Base-by-base conservation (phyloP, 75 land plant genomes). In the Selaginella tamariscina region DNA sequence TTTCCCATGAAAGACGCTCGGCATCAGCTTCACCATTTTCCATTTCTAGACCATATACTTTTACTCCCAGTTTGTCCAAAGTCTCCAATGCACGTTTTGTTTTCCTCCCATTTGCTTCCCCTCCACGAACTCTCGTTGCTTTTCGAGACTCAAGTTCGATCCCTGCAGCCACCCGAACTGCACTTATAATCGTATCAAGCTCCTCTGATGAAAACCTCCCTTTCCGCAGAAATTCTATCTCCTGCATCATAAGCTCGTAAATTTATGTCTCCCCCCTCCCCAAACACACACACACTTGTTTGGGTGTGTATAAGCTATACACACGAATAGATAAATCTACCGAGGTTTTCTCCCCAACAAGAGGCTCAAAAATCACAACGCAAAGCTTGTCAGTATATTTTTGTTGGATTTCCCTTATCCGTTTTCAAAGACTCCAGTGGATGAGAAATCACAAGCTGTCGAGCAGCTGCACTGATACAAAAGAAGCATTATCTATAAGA, bases 61-160 rank as follows among this genome's bases (percentile, higher is more conserved):
- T 82, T 31, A 90, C 96, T n/a, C 98, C 98, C 83, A 94, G 82
- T 33, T 82, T 78, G 75, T 87, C 98, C 55, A 93, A 75, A 57
- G 75, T 72, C 68, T 81, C 67, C n/a, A 93, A 15, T 23, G 86
- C 70, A 60, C 80, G 82, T 24, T 44, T 39, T 29, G 31, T 68
- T 55, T 30, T 65, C 49, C 68, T 71, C 29, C 66, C 73, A 54
- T 67, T 57, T 9, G 24, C 27, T 44, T 39, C 49, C 15, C 49
- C 49, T 15, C 15, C 21, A 21, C 2, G 8, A 23, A 23, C 21
- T 59, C 62, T 59, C 26, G 8, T n/a, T 59, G 5, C 20, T 66
- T 65, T 74, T 32, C 69, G 73, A 29, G 26, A 29, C 26, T 66
- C 75, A 33, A 30, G 22, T 33, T 39, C 79, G 44, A 62, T 56